These are phyloP conservation scores for Eucalyptus pauciflora DNA, from an alignment of 345 rosid genomes.

Conservation along the genomic window DNA sequence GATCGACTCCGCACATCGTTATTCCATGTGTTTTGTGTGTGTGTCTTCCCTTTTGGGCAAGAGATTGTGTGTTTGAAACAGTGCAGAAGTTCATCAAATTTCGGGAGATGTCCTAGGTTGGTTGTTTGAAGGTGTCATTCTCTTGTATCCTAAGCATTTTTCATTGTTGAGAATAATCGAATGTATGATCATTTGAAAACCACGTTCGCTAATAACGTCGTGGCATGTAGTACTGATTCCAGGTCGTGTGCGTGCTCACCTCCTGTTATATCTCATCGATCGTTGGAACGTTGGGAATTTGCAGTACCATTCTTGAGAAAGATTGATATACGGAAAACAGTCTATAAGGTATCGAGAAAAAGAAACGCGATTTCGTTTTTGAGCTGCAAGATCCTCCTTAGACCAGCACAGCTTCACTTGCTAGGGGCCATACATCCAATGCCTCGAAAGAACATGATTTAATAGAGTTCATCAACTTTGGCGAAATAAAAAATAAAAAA, in stretches of 20 bases:
- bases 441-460: background rate
- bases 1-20: background rate
- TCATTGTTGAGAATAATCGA: background rate
- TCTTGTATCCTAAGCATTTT: background rate
- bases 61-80: background rate
- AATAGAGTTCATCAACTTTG: background rate
- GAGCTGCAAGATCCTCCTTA: background rate
- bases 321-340: background rate
- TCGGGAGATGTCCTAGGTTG: background rate
- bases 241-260: background rate
- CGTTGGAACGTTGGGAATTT: background rate
- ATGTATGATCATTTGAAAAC: background rate
- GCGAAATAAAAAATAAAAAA: background rate
- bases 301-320: background rate
- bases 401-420: background rate
- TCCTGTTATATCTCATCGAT: background rate
- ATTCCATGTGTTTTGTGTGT: background rate
- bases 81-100: background rate
- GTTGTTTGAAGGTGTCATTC: background rate
- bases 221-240: background rate
- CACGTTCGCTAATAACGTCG: background rate
- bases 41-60: background rate
- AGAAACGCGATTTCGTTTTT: background rate
- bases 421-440: background rate
- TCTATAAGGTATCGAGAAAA: accelerated